These are phyloP conservation scores for Calonectria henricotiae DNA, from an alignment of 2,329 filamentous ascomycete species.

Conservation along the genomic window DNA sequence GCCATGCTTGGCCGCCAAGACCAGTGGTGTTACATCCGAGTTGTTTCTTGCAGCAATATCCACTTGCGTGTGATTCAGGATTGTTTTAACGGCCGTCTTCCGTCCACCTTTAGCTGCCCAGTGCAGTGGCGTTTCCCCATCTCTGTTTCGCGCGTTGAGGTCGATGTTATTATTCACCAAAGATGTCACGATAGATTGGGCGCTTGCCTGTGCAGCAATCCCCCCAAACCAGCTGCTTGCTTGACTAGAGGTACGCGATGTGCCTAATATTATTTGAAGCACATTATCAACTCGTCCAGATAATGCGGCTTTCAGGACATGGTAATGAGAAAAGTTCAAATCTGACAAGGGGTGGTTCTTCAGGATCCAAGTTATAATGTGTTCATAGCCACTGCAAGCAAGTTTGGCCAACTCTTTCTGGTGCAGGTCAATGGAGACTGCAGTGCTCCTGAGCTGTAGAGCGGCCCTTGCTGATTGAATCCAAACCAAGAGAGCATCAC, in stretches of 20 bases:
- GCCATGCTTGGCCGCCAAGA: constrained; percentile 5
- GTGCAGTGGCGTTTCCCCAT: background rate
- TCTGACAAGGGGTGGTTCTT: background rate
- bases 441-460: background rate
- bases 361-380: constrained; percentile 7
- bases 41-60: background rate
- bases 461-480: background rate
- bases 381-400: background rate
- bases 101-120: constrained; percentile 5
- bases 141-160: background rate
- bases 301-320: background rate
- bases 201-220: background rate
- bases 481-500: background rate
- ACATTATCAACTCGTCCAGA: constrained; percentile 9
- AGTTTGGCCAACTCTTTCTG: constrained; percentile 5
- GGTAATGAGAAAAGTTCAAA: background rate
- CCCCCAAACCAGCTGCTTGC: constrained; percentile 13
- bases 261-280: background rate
- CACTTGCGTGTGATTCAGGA: background rate
- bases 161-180: background rate
- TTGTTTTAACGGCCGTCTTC: constrained; percentile 2
- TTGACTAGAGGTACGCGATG: background rate
- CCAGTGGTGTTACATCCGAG: background rate
- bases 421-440: background rate
- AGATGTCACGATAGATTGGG: background rate